Evolutionary conservation across 2,329 filamentous ascomycete species (phyloP).

Genomic region (Dichotomopilus funicola): DNA sequence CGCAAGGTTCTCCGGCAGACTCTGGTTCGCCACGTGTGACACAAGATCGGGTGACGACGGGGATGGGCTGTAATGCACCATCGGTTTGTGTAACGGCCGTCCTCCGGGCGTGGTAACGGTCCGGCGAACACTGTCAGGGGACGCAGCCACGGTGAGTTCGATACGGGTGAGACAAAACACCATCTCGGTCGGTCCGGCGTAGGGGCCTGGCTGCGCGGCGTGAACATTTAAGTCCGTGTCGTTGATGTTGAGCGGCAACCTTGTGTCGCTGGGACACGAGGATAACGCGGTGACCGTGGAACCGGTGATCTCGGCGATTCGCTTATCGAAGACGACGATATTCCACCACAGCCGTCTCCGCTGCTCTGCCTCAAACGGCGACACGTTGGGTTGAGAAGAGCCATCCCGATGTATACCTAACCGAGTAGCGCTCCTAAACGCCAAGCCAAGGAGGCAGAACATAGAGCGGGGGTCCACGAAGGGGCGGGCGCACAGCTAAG

Average conservation of each 20-base stretch:
- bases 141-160: constrained; percentile 50
- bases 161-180: constrained; percentile 51
- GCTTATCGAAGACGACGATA: constrained; percentile 60
- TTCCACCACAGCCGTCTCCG: constrained; percentile 70
- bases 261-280: constrained; percentile 46
- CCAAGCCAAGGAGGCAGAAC: constrained; percentile 57
- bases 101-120: constrained; percentile 17
- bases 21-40: constrained; percentile 44
- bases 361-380: constrained; percentile 60
- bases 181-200: constrained; percentile 52
- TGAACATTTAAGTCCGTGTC: constrained; percentile 53
- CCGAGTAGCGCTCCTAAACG: constrained; percentile 60
- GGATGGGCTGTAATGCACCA: constrained; percentile 29
- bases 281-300: constrained; percentile 50
- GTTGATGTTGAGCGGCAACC: constrained; percentile 54
- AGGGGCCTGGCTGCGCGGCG: constrained; percentile 44
- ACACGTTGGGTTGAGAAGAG: constrained; percentile 39
- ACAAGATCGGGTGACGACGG: constrained; percentile 39
- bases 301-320: constrained; percentile 60
- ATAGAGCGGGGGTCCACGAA: constrained; percentile 55
- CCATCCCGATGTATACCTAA: constrained; percentile 64
- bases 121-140: constrained; percentile 35
- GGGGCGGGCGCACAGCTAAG: constrained; percentile 49
- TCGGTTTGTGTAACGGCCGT: constrained; percentile 24
- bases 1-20: constrained; percentile 46